Conservation (phyloP, 768 basidiomycete species). For the Pleurotus eryngii region DNA sequence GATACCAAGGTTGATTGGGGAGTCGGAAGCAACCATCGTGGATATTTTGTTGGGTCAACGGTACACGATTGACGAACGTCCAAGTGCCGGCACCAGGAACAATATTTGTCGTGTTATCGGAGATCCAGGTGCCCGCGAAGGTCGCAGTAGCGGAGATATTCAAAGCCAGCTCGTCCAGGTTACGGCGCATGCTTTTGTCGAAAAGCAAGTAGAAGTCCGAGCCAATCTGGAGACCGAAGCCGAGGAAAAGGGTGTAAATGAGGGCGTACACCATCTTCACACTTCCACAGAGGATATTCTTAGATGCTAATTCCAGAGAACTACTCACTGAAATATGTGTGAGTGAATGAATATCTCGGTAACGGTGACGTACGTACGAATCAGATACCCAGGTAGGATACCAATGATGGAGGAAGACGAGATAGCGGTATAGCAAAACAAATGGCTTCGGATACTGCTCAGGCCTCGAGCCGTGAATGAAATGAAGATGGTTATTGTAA, state of each 20-base stretch:
- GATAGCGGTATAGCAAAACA: conserved; percentile 91
- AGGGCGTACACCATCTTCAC: conserved; percentile 90
- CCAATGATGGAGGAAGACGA: conserved; percentile 86
- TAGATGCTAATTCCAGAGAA: conserved; percentile 80
- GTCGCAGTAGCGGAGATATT: conserved; percentile 45
- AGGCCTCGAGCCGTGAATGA: conserved; percentile 81
- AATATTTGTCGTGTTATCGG: conserved; percentile 50
- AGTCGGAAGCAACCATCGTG: conserved; percentile 71
- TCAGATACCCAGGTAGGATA: conserved; percentile 87
- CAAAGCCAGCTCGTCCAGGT: conserved; percentile 51
- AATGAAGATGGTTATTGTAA: conserved; percentile 77
- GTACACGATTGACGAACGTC: conserved; percentile 57
- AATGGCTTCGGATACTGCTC: conserved; percentile 68
- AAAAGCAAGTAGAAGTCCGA: conserved; percentile 76
- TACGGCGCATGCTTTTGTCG: conserved; percentile 52
- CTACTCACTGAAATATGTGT: conserved; percentile 53
- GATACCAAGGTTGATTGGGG: conserved; percentile 64
- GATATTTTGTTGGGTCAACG: conserved; percentile 44
- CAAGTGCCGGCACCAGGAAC: conserved; percentile 58
- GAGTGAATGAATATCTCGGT: neutral
- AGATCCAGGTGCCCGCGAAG: conserved; percentile 63
- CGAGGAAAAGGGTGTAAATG: conserved; percentile 81
- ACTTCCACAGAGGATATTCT: conserved; percentile 80
- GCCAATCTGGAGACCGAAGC: conserved; percentile 82
- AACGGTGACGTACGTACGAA: conserved; percentile 43